Conservation (phyloP, 345 rosid genomes). For the Brassica rapa region DNA sequence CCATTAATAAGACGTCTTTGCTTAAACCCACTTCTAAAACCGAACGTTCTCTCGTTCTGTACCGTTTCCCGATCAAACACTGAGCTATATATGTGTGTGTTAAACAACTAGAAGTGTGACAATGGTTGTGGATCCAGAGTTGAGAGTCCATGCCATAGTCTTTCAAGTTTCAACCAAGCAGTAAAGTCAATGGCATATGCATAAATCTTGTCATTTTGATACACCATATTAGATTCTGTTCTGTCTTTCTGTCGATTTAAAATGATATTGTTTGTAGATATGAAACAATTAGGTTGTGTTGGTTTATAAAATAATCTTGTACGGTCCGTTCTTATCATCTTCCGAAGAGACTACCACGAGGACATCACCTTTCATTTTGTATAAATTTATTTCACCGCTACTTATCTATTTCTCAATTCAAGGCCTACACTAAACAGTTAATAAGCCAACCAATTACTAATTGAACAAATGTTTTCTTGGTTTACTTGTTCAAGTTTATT, state of each 20-base stretch:
- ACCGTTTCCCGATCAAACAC: background rate
- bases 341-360: background rate
- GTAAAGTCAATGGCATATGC: background rate
- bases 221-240: background rate
- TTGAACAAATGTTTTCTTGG: background rate
- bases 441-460: background rate
- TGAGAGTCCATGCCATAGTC: slow-evolving; percentile 1
- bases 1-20: no score
- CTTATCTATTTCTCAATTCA: background rate
- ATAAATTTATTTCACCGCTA: background rate
- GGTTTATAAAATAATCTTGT: background rate
- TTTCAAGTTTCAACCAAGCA: background rate
- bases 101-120: background rate
- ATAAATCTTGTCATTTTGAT: background rate
- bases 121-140: background rate
- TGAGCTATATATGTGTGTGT: background rate
- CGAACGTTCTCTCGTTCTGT: no score
- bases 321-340: slow-evolving; percentile 1
- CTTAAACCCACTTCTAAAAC: no score
- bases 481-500: background rate
- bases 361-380: background rate
- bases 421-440: background rate
- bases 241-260: background rate
- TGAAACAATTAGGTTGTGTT: background rate
- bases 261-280: background rate